phyloP scores from a whole-genome alignment of 73 alveolate genomes.

The Diophrys sp. region DNA sequence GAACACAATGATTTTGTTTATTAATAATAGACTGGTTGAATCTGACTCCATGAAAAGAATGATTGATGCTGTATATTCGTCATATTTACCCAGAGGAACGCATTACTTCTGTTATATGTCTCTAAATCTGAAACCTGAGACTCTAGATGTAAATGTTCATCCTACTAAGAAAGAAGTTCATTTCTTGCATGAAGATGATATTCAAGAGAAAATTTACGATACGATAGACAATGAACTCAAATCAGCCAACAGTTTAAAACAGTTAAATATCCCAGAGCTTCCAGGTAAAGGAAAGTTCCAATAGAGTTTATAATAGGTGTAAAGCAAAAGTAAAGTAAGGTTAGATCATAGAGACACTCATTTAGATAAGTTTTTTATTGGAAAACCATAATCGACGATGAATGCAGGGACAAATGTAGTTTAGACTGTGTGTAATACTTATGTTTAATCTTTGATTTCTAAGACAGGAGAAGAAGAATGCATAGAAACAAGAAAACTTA shows the following conservation, averaged over 20 bases:
- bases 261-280: conserved; percentile 11
- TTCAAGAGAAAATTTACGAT: conserved; percentile 1
- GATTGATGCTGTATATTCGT: conserved; percentile 43
- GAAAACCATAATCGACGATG: conserved; percentile 3
- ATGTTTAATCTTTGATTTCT: conserved; percentile 37
- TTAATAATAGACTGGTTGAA: conserved; percentile 79
- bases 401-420: conserved; percentile 1
- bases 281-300: conserved; percentile 8
- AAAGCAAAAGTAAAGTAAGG: conserved; percentile 38
- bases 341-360: conserved; percentile 44
- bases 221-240: not conserved
- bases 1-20: conserved; percentile 62
- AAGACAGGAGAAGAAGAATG: not conserved
- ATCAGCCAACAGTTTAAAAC: not conserved
- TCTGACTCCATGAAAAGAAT: conserved; percentile 60
- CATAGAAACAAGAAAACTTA: conserved; percentile 13
- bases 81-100: conserved; percentile 42
- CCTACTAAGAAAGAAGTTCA: conserved; percentile 83
- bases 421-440: not conserved
- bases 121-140: conserved; percentile 55
- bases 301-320: conserved; percentile 3
- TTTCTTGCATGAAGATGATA: conserved; percentile 59
- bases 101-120: conserved; percentile 71
- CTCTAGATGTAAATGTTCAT: conserved; percentile 85
- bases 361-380: conserved; percentile 41